These are phyloP conservation scores for Colletotrichum melonis DNA, from an alignment of 2,329 filamentous ascomycete genomes.

Conservation along the genomic window DNA sequence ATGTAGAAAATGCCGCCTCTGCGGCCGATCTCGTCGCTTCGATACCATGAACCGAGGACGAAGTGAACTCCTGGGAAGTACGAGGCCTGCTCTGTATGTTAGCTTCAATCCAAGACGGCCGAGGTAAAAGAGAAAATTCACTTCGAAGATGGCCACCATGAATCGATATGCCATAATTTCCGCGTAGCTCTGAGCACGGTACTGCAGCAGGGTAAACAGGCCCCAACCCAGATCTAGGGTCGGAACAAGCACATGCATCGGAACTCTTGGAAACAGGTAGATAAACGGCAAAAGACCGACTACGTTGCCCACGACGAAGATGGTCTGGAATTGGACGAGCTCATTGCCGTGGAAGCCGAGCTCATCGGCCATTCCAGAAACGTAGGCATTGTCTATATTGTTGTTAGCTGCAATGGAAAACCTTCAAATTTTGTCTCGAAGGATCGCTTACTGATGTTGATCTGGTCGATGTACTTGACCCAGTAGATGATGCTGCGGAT, in stretches of 20 bases:
- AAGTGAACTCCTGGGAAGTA: conserved; percentile 56
- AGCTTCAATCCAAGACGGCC: conserved; percentile 56
- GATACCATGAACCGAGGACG: conserved; percentile 67
- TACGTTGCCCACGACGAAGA: conserved; percentile 54
- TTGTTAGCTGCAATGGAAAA: background rate
- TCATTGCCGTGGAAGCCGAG: conserved; percentile 20
- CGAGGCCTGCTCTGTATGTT: conserved; percentile 38
- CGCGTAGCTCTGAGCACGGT: conserved; percentile 57
- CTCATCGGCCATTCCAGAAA: conserved; percentile 26
- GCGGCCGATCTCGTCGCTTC: conserved; percentile 69
- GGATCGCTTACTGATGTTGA: conserved; percentile 58
- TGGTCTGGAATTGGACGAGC: conserved; percentile 18
- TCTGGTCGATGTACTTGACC: conserved; percentile 67
- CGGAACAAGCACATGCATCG: conserved; percentile 63
- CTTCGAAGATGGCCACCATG: conserved; percentile 52
- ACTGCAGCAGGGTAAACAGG: conserved; percentile 67
- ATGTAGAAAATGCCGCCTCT: conserved; percentile 71
- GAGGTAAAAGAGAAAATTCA: conserved; percentile 50
- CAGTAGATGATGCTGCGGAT: conserved; percentile 59
- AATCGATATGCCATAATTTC: conserved; percentile 56
- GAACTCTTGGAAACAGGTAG: conserved; percentile 58
- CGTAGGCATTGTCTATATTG: conserved; percentile 11
- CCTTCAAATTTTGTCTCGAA: no score
- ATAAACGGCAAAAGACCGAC: conserved; percentile 63
- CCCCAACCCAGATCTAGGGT: conserved; percentile 65